phyloP scores from a whole-genome alignment of 2,329 filamentous ascomycete species.

The Graphiopsis chlorocephala region DNA sequence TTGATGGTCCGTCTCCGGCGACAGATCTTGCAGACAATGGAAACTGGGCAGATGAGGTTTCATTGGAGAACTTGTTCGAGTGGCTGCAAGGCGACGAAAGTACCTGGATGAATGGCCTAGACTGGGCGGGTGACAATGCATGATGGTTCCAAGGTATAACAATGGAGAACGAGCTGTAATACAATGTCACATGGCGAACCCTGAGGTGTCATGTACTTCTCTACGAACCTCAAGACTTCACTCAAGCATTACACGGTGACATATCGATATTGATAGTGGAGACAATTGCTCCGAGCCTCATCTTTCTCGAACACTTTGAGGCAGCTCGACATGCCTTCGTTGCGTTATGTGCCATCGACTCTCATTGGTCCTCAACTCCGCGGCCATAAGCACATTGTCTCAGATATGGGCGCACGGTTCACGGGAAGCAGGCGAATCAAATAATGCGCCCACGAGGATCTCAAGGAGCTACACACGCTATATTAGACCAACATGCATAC shows the following conservation, averaged over 20 bases:
- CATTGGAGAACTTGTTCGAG: conserved; percentile 6
- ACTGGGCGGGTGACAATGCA: background rate
- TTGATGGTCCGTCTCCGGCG: conserved; percentile 4
- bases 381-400: background rate
- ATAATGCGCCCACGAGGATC: background rate
- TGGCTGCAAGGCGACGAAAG: conserved; percentile 5
- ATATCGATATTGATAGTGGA: background rate
- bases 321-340: too few species aligned
- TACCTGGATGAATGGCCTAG: conserved; percentile 9
- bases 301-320: background rate
- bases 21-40: background rate
- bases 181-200: background rate
- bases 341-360: too few species aligned
- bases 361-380: background rate
- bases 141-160: too few species aligned
- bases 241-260: background rate
- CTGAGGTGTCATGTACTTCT: background rate
- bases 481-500: background rate
- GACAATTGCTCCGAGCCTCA: background rate
- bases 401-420: background rate
- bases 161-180: background rate
- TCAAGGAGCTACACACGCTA: background rate
- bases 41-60: conserved; percentile 1
- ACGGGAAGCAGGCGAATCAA: background rate
- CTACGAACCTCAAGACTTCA: background rate